These are phyloP conservation scores for Acer yangbiense DNA, from an alignment of 345 rosid genomes.

Conservation along the genomic window DNA sequence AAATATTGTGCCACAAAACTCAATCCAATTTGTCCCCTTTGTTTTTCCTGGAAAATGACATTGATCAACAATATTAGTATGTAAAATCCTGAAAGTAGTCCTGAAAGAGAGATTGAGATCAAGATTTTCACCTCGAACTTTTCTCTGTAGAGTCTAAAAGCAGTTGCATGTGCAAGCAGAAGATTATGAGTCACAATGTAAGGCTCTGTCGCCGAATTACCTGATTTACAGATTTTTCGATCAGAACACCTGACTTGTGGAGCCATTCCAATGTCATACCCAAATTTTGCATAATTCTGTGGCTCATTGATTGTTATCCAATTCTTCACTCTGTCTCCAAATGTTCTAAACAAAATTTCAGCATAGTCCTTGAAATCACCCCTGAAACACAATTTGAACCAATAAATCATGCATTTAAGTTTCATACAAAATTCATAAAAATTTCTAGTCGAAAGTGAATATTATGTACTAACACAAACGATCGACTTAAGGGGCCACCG, in stretches of 20 bases:
- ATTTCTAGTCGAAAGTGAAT: not conserved
- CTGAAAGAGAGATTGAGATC: not conserved
- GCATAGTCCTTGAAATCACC: conserved; percentile 45
- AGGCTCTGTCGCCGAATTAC: conserved; percentile 47
- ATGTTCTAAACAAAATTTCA: conserved; percentile 40
- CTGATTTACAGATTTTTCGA: conserved; percentile 13
- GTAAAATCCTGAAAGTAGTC: not conserved
- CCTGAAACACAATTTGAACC: conserved; percentile 21
- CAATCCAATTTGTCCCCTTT: conserved; percentile 45
- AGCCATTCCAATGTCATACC: conserved; percentile 23
- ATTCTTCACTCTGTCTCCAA: conserved; percentile 50
- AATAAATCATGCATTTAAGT: not conserved
- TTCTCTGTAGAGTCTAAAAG: conserved; percentile 36
- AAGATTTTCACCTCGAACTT: conserved; percentile 31
- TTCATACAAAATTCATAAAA: not conserved
- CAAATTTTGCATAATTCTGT: conserved; percentile 25
- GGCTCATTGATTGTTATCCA: conserved; percentile 57
- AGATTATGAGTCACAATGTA: conserved; percentile 34
- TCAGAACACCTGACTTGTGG: conserved; percentile 41
- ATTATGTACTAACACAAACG: conserved; percentile 34
- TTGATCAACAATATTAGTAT: not conserved
- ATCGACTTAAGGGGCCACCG: conserved; percentile 38
- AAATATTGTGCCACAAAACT: conserved; percentile 29
- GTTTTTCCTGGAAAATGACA: conserved; percentile 23
- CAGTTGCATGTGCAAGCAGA: conserved; percentile 19